phyloP scores from a whole-genome alignment of 176 grass and related monocot genomes.

The Zea mays region DNA sequence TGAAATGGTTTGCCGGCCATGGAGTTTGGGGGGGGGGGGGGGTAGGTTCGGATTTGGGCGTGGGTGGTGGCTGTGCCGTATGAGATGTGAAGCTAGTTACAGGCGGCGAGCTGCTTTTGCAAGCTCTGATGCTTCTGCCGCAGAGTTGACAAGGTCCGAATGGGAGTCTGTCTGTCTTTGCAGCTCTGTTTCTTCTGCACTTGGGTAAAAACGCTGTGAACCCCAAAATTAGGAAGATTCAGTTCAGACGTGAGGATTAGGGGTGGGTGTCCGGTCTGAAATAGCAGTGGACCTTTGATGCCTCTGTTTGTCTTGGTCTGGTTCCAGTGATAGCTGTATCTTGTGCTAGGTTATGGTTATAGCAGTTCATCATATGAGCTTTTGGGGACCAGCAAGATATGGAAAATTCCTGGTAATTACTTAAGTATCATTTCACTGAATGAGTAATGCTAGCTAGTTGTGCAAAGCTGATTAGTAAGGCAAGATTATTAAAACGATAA shows the following conservation, averaged over 20 bases:
- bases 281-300: conserved; percentile 2
- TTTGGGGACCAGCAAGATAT: neutral
- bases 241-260: conserved; percentile 1
- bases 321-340: neutral
- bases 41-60: conserved; percentile 42
- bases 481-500: no score
- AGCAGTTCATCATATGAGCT: neutral
- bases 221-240: conserved; percentile 14
- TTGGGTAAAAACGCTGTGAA: conserved; percentile 1
- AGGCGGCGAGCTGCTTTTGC: conserved; percentile 1
- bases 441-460: neutral
- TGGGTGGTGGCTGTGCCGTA: neutral
- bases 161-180: conserved; percentile 5
- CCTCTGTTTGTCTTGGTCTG: neutral
- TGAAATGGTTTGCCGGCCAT: conserved; percentile 6
- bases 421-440: neutral
- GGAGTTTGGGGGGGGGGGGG: conserved; percentile 17
- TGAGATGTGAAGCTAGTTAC: conserved; percentile 3
- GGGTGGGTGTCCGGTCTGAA: neutral
- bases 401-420: conserved; percentile 2
- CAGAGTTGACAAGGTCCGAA: neutral
- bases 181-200: conserved; percentile 21
- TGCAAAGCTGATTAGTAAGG: conserved; percentile 7
- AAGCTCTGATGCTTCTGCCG: conserved; percentile 5
- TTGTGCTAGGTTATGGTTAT: conserved; percentile 8